Evolutionary conservation across 2,329 filamentous ascomycete genomes (phyloP).

Genomic region (Colletotrichum melonis): DNA sequence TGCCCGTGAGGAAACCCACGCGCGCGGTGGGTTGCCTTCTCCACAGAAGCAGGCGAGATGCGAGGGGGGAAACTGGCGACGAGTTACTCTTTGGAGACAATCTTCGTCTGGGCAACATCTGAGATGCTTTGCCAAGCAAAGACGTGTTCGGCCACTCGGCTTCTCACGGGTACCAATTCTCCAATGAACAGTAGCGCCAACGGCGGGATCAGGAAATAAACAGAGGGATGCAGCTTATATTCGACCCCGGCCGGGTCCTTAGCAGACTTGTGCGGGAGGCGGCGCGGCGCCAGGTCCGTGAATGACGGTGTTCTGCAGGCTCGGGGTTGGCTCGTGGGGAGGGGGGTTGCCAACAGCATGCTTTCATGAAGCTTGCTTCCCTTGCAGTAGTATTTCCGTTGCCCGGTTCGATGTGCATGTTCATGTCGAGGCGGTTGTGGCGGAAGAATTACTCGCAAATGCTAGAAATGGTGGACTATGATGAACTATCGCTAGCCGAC

Average conservation of each 20-base stretch:
- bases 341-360: not conserved
- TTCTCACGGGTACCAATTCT: not conserved
- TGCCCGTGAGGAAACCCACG: not conserved
- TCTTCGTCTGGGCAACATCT: not conserved
- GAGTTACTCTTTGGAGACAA: not conserved
- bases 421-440: not conserved
- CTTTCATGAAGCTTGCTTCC: not conserved
- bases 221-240: not conserved
- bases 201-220: not conserved
- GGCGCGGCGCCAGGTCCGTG: constrained; percentile 10
- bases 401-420: not conserved
- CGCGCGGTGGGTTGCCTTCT: not conserved
- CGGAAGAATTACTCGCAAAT: not conserved
- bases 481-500: not conserved
- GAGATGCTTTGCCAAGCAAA: not conserved
- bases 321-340: not conserved
- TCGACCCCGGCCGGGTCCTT: not conserved
- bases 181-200: not conserved
- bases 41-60: not conserved
- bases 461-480: no score
- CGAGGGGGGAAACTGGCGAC: not conserved
- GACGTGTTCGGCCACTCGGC: not conserved
- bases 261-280: constrained; percentile 2
- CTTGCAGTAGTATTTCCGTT: not conserved
- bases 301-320: constrained; percentile 26